Conservation (phyloP, 345 rosid genomes). For the Pelargonium nanum region DNA sequence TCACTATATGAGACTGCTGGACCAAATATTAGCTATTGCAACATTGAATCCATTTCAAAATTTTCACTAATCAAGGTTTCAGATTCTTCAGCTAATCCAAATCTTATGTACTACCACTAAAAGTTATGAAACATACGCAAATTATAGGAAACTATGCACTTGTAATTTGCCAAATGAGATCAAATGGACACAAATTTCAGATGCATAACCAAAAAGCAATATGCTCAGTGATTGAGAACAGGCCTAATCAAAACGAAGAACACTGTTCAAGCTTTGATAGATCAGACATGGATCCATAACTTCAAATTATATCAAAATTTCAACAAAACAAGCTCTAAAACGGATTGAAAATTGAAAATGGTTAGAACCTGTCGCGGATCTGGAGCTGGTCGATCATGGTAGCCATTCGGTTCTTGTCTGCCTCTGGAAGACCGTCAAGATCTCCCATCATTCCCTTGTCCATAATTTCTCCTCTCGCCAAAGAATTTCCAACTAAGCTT, state of each 20-base stretch:
- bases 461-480: slow-evolving; percentile 22
- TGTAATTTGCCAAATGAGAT: too few relatives aligned
- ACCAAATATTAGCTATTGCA: background rate
- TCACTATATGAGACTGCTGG: too few relatives aligned
- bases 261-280: background rate
- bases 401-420: slow-evolving; percentile 65
- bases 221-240: background rate
- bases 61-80: too few relatives aligned
- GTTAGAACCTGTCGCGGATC: slow-evolving; percentile 61
- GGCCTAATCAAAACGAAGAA: background rate
- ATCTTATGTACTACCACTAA: too few relatives aligned
- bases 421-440: slow-evolving; percentile 69
- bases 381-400: slow-evolving; percentile 88
- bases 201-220: too few relatives aligned
- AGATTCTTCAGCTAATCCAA: too few relatives aligned
- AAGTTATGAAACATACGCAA: too few relatives aligned
- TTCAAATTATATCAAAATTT: background rate
- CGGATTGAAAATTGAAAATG: slow-evolving; percentile 1
- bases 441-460: slow-evolving; percentile 79
- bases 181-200: background rate
- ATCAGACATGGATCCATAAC: background rate
- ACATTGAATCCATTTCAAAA: background rate
- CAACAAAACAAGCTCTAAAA: background rate
- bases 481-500: too few relatives aligned
- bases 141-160: too few relatives aligned